Evolutionary conservation across 805 yeast species (phyloP), one percentile per base, ranked within the genome.

Genomic region (Jamesozyma spencerorum): DNA sequence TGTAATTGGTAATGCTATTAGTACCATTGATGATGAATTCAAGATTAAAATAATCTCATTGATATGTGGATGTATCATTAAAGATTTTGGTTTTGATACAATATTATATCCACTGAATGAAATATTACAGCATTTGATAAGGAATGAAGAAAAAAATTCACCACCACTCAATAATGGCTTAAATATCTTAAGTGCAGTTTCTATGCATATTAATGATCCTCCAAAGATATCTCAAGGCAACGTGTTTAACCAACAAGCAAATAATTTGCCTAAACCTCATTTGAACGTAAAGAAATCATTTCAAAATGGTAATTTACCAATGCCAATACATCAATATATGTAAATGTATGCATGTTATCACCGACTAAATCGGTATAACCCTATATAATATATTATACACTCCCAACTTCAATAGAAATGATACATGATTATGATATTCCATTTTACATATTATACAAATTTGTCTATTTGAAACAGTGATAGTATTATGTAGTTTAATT

Each of bases 21-120:
- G 12, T n/a, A 12, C 5, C 4, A 15, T 20, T 22, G 14, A 6
- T 2, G 11, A 15, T 5, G 30, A 30, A 8, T 19, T 17, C 26
- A 34, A 39, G 32, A 33, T 36, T 22, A 31, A 36, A 19, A 12
- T 24, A 8, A 24, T 41, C 11, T 22, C 24, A n/a, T 29, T 41
- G n/a, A 28, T 37, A 3, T 33, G 83, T 17, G 94, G 92, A 2
- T 79, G 81, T 8, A 72, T 85, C 45, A 71, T 81, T 29, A 79
- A 77, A 46, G 94, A 85, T 58, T 85, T 79, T 63, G 94, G 94
- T 1, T 85, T 85, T 55, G 87, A 85, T 51, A 55, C 70, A 2
- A 69, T 79, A n/a, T 62, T 82, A 42, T 70, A 70, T 43, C 79
- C 83, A 2, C 58, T 85, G 20, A 73, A 84, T 46, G 90, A 82